Evolutionary conservation across 345 rosid species (phyloP), one percentile per base, ranked within the genome.

Genomic region (Lumnitzera racemosa): DNA sequence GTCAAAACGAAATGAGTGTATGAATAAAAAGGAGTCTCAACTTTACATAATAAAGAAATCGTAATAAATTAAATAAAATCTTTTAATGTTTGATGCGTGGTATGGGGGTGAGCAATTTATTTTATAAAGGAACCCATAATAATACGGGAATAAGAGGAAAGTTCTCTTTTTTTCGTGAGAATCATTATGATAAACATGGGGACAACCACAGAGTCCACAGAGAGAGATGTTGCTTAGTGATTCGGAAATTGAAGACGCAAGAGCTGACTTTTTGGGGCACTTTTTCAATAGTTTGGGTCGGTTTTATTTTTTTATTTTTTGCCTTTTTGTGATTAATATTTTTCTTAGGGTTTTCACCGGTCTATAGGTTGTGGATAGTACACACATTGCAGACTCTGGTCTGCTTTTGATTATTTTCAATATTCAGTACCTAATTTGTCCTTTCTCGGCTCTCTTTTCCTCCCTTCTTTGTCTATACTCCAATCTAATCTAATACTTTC

Each of bases 181-280:
- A 73, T 61, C 62, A 47, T 51, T 60, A 36, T 68, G 41, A 56
- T 49, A 47, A 51, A 24, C 23, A 43, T 16, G 15, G 29, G 41
- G 27, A 47, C 41, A 20, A 20, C 20, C 20, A 20, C 20, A 20
- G 20, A 20, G 24, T 3, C 16, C 17, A 41, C 17, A 36, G 61
- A 15, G 15, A 9, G 31, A 15, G 16, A 43, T 43, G 13, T 46
- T 20, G 67, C 54, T 25, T 52, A 46, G 69, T 64, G 74, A 47
- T 61, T 73, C 68, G 67, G 74, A 72, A 47, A 20, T 20, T 47
- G 67, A 67, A 57, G 70, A 59, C 72, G 67, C 24, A 31, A 53
- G 74, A 61, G 84, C 84, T 80, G 86, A 82, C 82, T 78, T 83
- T 72, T 71, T 41, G 58, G 60, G 58, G 49, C 56, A 6, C 3